Evolutionary conservation across 148 eudicot species (phyloP).

Genomic region (Hydrangea macrophylla): DNA sequence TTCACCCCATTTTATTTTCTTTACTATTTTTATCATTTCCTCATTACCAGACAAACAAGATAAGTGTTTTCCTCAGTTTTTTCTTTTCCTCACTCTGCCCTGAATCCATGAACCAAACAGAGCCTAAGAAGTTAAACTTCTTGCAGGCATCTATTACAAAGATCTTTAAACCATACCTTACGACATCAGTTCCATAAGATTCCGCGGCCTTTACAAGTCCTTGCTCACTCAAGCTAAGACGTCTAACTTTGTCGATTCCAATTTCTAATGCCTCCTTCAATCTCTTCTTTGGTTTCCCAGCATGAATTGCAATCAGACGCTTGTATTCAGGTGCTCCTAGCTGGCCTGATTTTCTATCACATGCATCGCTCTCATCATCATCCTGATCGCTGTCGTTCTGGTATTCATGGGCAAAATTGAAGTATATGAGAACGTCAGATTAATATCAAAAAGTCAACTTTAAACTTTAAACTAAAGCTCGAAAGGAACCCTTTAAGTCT

Average conservation of each 20-base stretch:
- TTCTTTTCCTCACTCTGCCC: too few relatives aligned
- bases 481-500: too few relatives aligned
- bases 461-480: too few relatives aligned
- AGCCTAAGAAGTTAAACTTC: neutral
- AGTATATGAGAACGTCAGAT: neutral
- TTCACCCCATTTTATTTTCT: too few relatives aligned
- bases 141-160: neutral
- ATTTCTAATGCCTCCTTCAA: slow-evolving; percentile 40
- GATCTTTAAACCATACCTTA: slow-evolving; percentile 38
- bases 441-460: too few relatives aligned
- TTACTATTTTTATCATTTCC: too few relatives aligned
- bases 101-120: too few relatives aligned
- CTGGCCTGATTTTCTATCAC: slow-evolving; percentile 28
- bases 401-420: slow-evolving; percentile 8
- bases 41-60: too few relatives aligned
- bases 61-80: too few relatives aligned
- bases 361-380: slow-evolving; percentile 36
- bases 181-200: slow-evolving; percentile 51
- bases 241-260: slow-evolving; percentile 53
- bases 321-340: slow-evolving; percentile 46
- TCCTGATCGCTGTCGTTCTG: slow-evolving; percentile 30
- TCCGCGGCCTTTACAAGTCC: slow-evolving; percentile 58
- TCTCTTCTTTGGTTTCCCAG: slow-evolving; percentile 67
- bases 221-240: slow-evolving; percentile 78
- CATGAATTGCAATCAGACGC: slow-evolving; percentile 63